Evolutionary conservation across 2,329 filamentous ascomycete species (phyloP).

Genomic region (Aspergillus sp.): DNA sequence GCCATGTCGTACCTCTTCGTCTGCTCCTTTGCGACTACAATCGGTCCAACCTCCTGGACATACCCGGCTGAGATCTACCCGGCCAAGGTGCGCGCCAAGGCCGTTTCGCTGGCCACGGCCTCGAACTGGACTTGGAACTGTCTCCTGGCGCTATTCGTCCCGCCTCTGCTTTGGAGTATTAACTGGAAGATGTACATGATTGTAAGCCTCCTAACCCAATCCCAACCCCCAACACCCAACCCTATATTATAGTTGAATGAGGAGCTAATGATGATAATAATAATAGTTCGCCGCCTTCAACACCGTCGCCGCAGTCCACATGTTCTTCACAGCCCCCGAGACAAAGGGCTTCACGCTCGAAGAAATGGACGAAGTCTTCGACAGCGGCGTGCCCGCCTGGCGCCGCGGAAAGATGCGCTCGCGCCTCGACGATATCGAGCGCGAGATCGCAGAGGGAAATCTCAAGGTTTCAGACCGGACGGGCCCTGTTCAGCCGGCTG

Average conservation of each 20-base stretch:
- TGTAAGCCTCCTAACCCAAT: slow-evolving; percentile 15
- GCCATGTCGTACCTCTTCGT: slow-evolving; percentile 29
- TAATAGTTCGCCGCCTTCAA: slow-evolving; percentile 22
- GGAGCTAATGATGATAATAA: background rate
- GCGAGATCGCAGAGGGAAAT: slow-evolving; percentile 19
- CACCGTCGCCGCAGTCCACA: slow-evolving; percentile 19
- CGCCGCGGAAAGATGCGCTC: slow-evolving; percentile 13
- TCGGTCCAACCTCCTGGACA: slow-evolving; percentile 23
- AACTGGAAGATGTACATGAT: slow-evolving; percentile 26
- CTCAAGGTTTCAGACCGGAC: slow-evolving; percentile 13
- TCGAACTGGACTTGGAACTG: slow-evolving; percentile 23
- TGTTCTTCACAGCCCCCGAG: slow-evolving; percentile 20
- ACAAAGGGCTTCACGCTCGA: slow-evolving; percentile 21
- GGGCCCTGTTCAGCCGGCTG: background rate
- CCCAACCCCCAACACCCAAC: too few species aligned
- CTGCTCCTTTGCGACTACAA: slow-evolving; percentile 26
- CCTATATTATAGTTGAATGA: background rate
- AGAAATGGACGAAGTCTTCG: slow-evolving; percentile 31
- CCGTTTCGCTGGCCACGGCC: slow-evolving; percentile 19
- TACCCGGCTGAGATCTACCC: slow-evolving; percentile 22
- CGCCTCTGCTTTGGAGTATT: slow-evolving; percentile 19
- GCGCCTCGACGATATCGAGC: slow-evolving; percentile 16
- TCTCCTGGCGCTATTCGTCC: slow-evolving; percentile 20
- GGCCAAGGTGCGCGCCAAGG: slow-evolving; percentile 21
- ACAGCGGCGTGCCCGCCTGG: slow-evolving; percentile 26